A percentile compares a stretch with the other conserved stretches of the same genome.
phyloP scores from a whole-genome alignment of 1,284 basidiomycete genomes.

The Sporisorium graminicola region DNA sequence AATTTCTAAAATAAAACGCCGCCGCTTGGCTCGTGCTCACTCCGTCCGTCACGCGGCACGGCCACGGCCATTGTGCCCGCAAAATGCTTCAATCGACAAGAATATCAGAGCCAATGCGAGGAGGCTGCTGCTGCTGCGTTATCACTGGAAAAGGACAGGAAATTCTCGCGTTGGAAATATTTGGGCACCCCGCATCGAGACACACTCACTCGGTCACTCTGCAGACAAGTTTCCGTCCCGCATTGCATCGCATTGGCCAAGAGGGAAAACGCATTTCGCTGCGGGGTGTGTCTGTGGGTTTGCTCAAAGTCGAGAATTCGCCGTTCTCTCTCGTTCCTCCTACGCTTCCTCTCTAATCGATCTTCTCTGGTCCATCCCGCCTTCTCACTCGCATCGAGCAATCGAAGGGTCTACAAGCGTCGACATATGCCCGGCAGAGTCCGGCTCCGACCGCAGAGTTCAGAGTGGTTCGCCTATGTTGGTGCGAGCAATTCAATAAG shows the following conservation, averaged over 20 bases:
- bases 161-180: background rate
- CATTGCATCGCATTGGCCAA: too few species aligned
- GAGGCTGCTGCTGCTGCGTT: too few species aligned
- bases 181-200: slow-evolving; percentile 3
- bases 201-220: background rate
- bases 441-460: background rate
- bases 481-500: background rate
- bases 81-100: background rate
- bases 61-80: background rate
- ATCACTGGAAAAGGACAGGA: background rate
- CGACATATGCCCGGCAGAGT: background rate
- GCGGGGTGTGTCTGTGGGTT: too few species aligned
- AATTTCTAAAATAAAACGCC: background rate
- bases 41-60: background rate
- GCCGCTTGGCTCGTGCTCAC: background rate
- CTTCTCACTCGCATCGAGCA: background rate
- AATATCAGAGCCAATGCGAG: too few species aligned
- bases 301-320: background rate
- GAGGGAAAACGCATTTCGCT: too few species aligned
- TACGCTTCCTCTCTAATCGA: background rate
- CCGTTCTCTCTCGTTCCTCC: background rate
- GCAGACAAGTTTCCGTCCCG: background rate
- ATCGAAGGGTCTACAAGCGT: background rate
- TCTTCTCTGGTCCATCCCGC: background rate
- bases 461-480: too few species aligned